These are phyloP conservation scores for Ramaria sp. DNA, from an alignment of 768 basidiomycete genomes.

Conservation along the genomic window DNA sequence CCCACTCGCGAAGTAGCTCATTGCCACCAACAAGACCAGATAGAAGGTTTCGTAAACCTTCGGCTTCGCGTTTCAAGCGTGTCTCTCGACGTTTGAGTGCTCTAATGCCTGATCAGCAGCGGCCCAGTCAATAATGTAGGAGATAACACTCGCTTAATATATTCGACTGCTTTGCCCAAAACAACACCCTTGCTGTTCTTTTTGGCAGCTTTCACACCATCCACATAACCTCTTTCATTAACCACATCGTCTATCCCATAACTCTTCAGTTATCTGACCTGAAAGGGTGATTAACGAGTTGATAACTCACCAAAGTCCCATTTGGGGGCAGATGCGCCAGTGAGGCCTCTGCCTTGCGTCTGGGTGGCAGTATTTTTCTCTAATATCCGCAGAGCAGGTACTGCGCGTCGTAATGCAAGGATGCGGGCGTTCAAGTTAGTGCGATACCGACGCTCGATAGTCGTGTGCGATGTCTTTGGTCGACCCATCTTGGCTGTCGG, in stretches of 20 bases:
- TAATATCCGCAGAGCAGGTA: conserved; percentile 72
- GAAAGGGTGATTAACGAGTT: no score
- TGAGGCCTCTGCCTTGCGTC: conserved; percentile 34
- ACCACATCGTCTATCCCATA: conserved; percentile 38
- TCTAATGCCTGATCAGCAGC: conserved; percentile 21
- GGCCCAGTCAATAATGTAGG: neutral
- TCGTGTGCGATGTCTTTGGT: conserved; percentile 84
- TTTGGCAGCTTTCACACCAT: conserved; percentile 85
- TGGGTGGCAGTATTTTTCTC: conserved; percentile 35
- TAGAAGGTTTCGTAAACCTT: conserved; percentile 59
- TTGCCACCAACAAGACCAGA: conserved; percentile 65
- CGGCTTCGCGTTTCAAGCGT: conserved; percentile 63
- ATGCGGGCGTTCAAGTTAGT: conserved; percentile 85
- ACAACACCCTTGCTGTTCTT: conserved; percentile 90
- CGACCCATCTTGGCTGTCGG: conserved; percentile 23
- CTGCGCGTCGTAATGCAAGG: conserved; percentile 65
- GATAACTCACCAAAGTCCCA: conserved; percentile 11
- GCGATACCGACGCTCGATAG: conserved; percentile 80
- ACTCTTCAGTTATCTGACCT: no score
- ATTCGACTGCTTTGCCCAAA: conserved; percentile 83
- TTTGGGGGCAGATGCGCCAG: conserved; percentile 20
- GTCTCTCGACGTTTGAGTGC: conserved; percentile 72
- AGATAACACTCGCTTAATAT: conserved; percentile 46
- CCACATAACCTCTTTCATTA: conserved; percentile 79
- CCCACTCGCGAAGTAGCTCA: conserved; percentile 63